Base-by-base conservation (phyloP, 2,329 filamentous ascomycete genomes). In the Thelonectria discophora region DNA sequence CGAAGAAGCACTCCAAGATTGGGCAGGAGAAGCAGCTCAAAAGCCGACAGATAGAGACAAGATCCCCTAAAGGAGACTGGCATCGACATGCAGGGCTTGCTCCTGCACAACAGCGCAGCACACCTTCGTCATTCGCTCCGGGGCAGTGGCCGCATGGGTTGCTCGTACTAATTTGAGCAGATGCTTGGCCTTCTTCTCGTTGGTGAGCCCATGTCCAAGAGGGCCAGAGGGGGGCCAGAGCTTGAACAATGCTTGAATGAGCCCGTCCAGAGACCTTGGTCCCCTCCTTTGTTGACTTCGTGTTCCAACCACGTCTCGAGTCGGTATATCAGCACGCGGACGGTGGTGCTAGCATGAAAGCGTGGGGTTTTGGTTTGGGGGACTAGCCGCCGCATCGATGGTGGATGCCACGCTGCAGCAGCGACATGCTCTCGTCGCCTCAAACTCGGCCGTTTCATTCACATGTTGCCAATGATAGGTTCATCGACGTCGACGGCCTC, bases 391-490 rank as follows among this genome's bases (percentile, higher is more conserved):
- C 55, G 30, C 60, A 57, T 55, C 56, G 59, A 50, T 49, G 53
- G 58, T 68, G 57, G 60, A 62, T 63, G 60, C 66, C 55, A 66
- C 48, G 49, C 62, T 53, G 52, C 55, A 52, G 50, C 55, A 50
- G 59, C 60, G 55, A 59, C 58, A 37, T 60, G 20, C 34, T 51
- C 42, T 40, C 57, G 47, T 54, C 57, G 52, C 49, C 53, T 64
- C 54, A 63, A 70, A 55, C 42, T 63, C 61, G 55, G 37, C 50
- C 68, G 15, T 63, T 63, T 72, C 52, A 63, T 65, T 70, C 70
- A 72, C 70, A 72, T 72, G 70, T 47, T 72, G 51, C 52, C 34
- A 72, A 72, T 71, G 69, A 72, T 72, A 72, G 70, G 70, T 68
- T 64, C 65, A 71, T 72, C 69, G 67, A 63, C 47, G 67, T 55